Base-by-base conservation (phyloP, 2,329 filamentous ascomycete species). In the Aspergillus versicolor region DNA sequence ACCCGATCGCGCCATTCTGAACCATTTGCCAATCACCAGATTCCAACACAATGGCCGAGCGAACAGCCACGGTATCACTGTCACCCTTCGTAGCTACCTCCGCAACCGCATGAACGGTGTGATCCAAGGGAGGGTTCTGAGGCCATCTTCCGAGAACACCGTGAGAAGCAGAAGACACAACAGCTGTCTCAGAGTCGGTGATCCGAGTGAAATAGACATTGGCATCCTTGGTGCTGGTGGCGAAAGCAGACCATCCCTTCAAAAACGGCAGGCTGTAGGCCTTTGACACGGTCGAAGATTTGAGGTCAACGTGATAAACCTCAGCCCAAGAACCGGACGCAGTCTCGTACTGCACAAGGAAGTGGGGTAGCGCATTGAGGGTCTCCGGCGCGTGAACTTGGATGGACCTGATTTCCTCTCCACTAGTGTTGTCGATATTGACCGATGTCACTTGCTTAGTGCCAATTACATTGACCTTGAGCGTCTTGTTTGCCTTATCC, bases 151-250 rank as follows among this genome's bases (percentile, higher is more conserved):
- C 89, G 32, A 97, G 79, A 40, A 92, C 77, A n/a, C 82, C 86
- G 63, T 92, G 85, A 1, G 91, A 94, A 27, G 81, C 80, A 0
- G 92, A 95, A 1, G 90, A 91, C 5, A 90, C 82, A 24, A 96
- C 80, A 30, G 83, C 80, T 2, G 91, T 81, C 68, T 96, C 90
- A 8, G 88, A 85, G 34, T 86, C 79, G 0, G 90, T 92, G 59
- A 94, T 81, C 58, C 92, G 86, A 2, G 90, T 92, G 71, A 97
- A 96, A 77, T 91, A 97, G 7, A 96, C 88, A 66, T 94, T 92
- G 19, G 89, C 86, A 58, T 88, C 89, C 41, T 85, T 83, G 2
- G 87, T 90, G 74, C 88, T 94, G 0, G 86, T 88, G 0, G 92
- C 89, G 70, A 97, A 91, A 1, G 88, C 85, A 22, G 91, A 92